Evolutionary conservation across 148 eudicot species (phyloP).

Genomic region (Nyssa sinensis): DNA sequence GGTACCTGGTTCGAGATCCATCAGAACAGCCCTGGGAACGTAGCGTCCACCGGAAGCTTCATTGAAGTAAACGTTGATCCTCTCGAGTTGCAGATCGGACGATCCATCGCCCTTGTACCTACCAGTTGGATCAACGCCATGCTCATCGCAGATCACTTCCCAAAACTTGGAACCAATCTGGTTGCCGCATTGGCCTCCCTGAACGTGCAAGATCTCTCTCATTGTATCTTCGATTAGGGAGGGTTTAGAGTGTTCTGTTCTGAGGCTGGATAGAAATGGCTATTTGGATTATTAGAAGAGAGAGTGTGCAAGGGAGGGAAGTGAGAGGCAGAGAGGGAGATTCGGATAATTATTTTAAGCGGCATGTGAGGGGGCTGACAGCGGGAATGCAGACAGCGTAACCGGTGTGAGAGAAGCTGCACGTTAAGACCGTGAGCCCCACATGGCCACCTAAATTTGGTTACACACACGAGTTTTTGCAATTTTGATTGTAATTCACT

Average conservation of each 20-base stretch:
- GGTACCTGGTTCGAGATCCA: slow-evolving; percentile 85
- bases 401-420: neutral
- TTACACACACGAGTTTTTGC: too few relatives aligned
- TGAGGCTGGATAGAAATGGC: too few relatives aligned
- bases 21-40: slow-evolving; percentile 67
- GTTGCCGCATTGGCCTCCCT: slow-evolving; percentile 81
- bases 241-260: neutral
- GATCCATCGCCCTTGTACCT: slow-evolving; percentile 24
- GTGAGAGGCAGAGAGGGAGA: slow-evolving; percentile 9
- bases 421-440: neutral
- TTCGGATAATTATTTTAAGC: neutral
- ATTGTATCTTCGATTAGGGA: neutral
- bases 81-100: slow-evolving; percentile 48
- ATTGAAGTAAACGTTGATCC: slow-evolving; percentile 69
- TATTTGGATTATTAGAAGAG: too few relatives aligned
- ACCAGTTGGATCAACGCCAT: slow-evolving; percentile 53
- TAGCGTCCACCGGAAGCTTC: slow-evolving; percentile 65
- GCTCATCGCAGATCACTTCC: too few relatives aligned
- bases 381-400: neutral
- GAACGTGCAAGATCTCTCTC: slow-evolving; percentile 39
- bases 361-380: neutral
- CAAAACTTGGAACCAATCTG: too few relatives aligned
- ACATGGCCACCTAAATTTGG: slow-evolving; percentile 3
- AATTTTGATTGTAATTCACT: too few relatives aligned
- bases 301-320: too few relatives aligned